Base-by-base conservation (phyloP, 176 grass and related monocot species). In the Avena insularis region DNA sequence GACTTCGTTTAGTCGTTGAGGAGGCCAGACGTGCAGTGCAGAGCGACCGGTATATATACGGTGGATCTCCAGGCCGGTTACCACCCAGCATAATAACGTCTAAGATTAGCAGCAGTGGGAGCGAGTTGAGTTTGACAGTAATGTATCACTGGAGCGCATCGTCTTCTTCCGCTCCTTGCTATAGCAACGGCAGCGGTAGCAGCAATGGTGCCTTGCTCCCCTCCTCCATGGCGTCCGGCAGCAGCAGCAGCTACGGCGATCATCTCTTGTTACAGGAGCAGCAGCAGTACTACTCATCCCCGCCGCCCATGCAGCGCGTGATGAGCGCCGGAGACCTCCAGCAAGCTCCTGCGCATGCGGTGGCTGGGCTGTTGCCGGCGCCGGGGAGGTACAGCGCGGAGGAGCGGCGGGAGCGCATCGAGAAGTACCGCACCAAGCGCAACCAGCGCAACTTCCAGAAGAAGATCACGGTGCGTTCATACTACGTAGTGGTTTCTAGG, bases 401-500 rank as follows among this genome's bases (percentile, higher is more conserved):
- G 86, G 95, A 94, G 89, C 87, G 95, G 83, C 94, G 91, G 83
- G 95, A 98, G 75, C 90, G 87, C 84, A 92, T 98, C 66, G 93
- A 93, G 50, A 95, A 93, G 80, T 98, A 98, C 82, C 80, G 91
- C 49, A 92, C 77, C 89, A 98, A 95, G 86, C 93, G 95, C 83
- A 98, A 90, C 77, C 93, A 90, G 0, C 94, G 95, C 80, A 98
- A 98, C 73, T 98, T 98, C 88, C 88, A 95, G 9, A 98, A 95
- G 89, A 95, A 98, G 82, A 98, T 98, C 86, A 98, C 95, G 36
- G 94, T 96, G 77, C 53, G 82, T 64, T 56, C 4, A 29, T 35
- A 15, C 31, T 16, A 33, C 31, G 29, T 33, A 40, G 38, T 40
- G 7, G 6, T 3, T 27, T 35, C 23, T 53, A 15, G 13, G 13